Conservation (phyloP, 1,284 basidiomycete species). For the Austropuccinia psidii region DNA sequence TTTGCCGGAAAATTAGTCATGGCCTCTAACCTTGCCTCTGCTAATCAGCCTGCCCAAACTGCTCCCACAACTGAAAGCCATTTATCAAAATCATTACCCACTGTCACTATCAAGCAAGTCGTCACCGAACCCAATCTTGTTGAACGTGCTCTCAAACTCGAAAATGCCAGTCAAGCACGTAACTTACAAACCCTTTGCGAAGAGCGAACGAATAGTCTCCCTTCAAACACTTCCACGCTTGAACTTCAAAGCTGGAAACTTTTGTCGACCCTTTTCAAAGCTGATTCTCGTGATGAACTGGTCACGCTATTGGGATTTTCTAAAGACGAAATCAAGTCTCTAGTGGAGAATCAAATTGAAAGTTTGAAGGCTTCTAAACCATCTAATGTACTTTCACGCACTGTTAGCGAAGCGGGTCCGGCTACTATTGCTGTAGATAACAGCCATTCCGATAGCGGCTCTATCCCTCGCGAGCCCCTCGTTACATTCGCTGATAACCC, state of each 20-base stretch:
- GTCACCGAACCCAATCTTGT: slow-evolving; percentile 71
- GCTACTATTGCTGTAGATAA: slow-evolving; percentile 67
- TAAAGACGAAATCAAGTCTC: slow-evolving; percentile 70
- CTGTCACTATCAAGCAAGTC: slow-evolving; percentile 56
- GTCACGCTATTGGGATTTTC: slow-evolving; percentile 87
- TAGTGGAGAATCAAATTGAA: slow-evolving; percentile 72
- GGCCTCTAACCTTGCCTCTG: slow-evolving; percentile 60
- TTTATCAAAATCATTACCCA: slow-evolving; percentile 62
- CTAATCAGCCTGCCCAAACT: slow-evolving; percentile 50
- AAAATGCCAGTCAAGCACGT: slow-evolving; percentile 60
- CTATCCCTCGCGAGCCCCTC: slow-evolving; percentile 39
- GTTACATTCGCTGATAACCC: slow-evolving; percentile 48
- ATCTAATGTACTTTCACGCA: slow-evolving; percentile 48
- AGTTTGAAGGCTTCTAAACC: slow-evolving; percentile 56
- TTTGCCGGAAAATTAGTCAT: slow-evolving; percentile 76
- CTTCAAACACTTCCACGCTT: slow-evolving; percentile 45
- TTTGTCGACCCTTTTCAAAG: slow-evolving; percentile 75
- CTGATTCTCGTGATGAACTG: slow-evolving; percentile 80
- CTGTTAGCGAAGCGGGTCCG: slow-evolving; percentile 51
- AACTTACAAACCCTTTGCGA: slow-evolving; percentile 61
- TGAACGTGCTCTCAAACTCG: slow-evolving; percentile 66
- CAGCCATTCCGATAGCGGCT: slow-evolving; percentile 53
- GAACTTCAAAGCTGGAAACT: slow-evolving; percentile 74
- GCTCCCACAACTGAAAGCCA: slow-evolving; percentile 56
- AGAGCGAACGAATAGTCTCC: slow-evolving; percentile 52